Conservation (phyloP, 1,284 basidiomycete species). For the Malassezia globosa region DNA sequence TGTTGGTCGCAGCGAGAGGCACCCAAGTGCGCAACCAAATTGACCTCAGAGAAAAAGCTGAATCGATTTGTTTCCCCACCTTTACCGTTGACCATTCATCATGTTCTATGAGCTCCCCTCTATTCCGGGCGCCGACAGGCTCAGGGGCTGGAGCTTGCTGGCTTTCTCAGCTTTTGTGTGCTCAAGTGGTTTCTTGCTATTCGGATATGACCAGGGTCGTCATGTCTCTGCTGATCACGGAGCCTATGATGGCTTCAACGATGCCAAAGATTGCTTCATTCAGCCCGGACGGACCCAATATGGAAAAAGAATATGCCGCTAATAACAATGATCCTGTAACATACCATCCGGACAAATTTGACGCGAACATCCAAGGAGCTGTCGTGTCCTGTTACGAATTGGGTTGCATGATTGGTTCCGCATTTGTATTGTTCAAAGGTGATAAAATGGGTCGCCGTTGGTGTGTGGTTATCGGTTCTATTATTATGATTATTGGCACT, state of each 20-base stretch:
- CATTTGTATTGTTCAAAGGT: slow-evolving; percentile 47
- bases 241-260: slow-evolving; percentile 13
- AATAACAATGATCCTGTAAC: neutral
- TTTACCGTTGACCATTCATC: neutral
- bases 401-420: slow-evolving; percentile 48
- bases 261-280: slow-evolving; percentile 17
- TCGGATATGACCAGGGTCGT: slow-evolving; percentile 62
- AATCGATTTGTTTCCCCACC: too few species aligned
- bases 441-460: slow-evolving; percentile 47
- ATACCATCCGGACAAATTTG: slow-evolving; percentile 8
- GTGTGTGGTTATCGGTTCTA: slow-evolving; percentile 28
- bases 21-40: too few species aligned
- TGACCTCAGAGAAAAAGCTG: too few species aligned
- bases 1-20: neutral
- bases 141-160: slow-evolving; percentile 7
- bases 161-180: slow-evolving; percentile 12
- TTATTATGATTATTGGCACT: slow-evolving; percentile 58
- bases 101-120: neutral
- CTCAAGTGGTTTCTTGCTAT: slow-evolving; percentile 47
- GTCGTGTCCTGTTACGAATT: slow-evolving; percentile 41
- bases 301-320: neutral
- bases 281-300: neutral
- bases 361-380: slow-evolving; percentile 18
- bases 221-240: slow-evolving; percentile 53
- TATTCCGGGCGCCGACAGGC: slow-evolving; percentile 5